A percentile compares a stretch with the other conserved stretches of the same genome.
These are phyloP conservation scores for Populus hybrid DNA, from an alignment of 441 rosid genomes.

Conservation along the genomic window DNA sequence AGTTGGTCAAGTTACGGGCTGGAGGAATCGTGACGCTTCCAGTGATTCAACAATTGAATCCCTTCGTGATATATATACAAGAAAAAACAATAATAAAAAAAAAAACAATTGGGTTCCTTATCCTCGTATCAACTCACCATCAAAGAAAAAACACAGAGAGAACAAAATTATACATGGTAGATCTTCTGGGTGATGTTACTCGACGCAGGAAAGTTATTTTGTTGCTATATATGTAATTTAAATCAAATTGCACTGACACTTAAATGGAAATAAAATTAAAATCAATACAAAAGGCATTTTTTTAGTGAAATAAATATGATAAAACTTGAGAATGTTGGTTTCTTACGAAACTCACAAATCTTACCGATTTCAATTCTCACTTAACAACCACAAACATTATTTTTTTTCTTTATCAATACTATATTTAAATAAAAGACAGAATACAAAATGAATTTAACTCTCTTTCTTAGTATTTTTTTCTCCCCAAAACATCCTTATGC, in stretches of 20 bases:
- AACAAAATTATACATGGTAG: no score
- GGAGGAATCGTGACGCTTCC: constrained; percentile 10
- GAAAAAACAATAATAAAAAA: not conserved
- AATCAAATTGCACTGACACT: no score
- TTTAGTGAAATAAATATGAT: not conserved
- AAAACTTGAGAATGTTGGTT: not conserved
- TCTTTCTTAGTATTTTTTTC: not conserved
- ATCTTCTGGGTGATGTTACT: no score
- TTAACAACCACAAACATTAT: not conserved
- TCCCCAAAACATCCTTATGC: no score
- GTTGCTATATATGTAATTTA: no score
- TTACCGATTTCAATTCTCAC: not conserved
- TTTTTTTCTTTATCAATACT: not conserved
- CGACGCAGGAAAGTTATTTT: no score
- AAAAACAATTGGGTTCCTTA: no score
- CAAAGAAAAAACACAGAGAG: no score
- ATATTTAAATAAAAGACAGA: no score
- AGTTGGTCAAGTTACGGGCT: constrained; percentile 15
- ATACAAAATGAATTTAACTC: not conserved
- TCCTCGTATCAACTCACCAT: no score
- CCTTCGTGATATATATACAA: not conserved
- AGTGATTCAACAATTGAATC: not conserved
- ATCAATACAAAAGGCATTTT: not conserved
- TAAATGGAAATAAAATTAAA: no score
- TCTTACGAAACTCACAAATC: not conserved